Percentiles rank a stretch among this genome's conserved stretches.
These are phyloP conservation scores for Diplocarpon rosae DNA, from an alignment of 2,329 filamentous ascomycete genomes.

Conservation along the genomic window DNA sequence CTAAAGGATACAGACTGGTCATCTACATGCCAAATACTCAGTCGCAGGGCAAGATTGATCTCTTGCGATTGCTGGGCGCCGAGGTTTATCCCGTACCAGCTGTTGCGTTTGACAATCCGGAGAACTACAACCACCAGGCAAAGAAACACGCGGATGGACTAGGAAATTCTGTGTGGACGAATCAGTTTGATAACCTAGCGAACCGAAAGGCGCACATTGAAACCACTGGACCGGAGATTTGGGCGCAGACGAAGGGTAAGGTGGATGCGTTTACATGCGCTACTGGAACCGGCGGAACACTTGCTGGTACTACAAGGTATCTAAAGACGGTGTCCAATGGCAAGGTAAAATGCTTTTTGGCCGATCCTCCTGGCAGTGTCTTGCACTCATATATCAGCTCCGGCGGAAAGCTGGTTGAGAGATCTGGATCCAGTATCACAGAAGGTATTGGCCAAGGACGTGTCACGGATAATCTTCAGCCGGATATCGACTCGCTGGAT, in stretches of 20 bases:
- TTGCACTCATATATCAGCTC: slow-evolving; percentile 85
- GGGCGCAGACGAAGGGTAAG: slow-evolving; percentile 77
- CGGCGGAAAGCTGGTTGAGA: slow-evolving; percentile 72
- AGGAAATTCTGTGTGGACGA: slow-evolving; percentile 92
- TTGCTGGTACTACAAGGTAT: slow-evolving; percentile 81
- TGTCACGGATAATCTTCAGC: slow-evolving; percentile 85
- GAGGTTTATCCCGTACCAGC: slow-evolving; percentile 95
- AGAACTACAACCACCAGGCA: slow-evolving; percentile 98
- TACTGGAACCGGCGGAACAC: slow-evolving; percentile 83
- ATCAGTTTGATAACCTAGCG: slow-evolving; percentile 95
- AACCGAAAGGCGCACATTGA: slow-evolving; percentile 92
- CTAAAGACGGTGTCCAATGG: slow-evolving; percentile 75
- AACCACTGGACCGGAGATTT: slow-evolving; percentile 95
- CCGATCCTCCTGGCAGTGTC: slow-evolving; percentile 87
- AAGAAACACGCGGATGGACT: slow-evolving; percentile 75
- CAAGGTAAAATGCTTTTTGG: slow-evolving; percentile 75
- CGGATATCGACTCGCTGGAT: slow-evolving; percentile 75
- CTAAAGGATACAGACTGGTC: slow-evolving; percentile 83
- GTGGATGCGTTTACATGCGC: slow-evolving; percentile 93
- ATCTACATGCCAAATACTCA: slow-evolving; percentile 99
- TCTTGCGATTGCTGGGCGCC: slow-evolving; percentile 79
- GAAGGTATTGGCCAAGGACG: slow-evolving; percentile 96
- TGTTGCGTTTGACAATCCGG: slow-evolving; percentile 85
- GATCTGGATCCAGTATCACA: slow-evolving; percentile 79
- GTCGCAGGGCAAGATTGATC: slow-evolving; percentile 93